A percentile compares a stretch with the other conserved stretches of the same genome.
phyloP scores from a whole-genome alignment of 768 basidiomycete genomes.

The Boletus vinaceobasis region DNA sequence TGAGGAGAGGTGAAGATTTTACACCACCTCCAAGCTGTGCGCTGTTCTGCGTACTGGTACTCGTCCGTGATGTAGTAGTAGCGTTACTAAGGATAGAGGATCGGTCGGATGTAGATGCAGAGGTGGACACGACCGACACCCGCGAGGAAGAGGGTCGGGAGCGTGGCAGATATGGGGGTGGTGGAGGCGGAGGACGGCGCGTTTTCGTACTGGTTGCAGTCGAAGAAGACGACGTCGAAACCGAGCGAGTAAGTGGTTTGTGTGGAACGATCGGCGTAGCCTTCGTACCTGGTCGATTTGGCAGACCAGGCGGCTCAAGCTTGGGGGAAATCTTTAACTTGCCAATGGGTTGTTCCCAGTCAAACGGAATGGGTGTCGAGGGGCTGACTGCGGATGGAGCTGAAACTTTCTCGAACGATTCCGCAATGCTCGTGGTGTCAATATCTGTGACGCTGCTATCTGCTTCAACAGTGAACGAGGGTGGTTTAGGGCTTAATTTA shows the following conservation, averaged over 20 bases:
- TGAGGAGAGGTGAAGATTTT: slow-evolving; percentile 34
- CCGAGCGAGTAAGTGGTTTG: slow-evolving; percentile 31
- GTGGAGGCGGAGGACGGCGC: slow-evolving; percentile 39
- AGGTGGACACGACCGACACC: slow-evolving; percentile 34
- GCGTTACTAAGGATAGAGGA: slow-evolving; percentile 56
- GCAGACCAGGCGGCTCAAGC: slow-evolving; percentile 44
- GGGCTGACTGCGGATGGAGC: slow-evolving; percentile 53
- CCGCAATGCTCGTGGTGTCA: slow-evolving; percentile 58
- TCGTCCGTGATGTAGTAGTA: slow-evolving; percentile 40
- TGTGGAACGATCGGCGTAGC: slow-evolving; percentile 18
- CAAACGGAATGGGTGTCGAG: slow-evolving; percentile 41
- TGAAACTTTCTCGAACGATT: slow-evolving; percentile 71
- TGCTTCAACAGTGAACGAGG: slow-evolving; percentile 47
- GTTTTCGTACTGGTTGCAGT: slow-evolving; percentile 35
- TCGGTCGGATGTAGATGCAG: slow-evolving; percentile 53
- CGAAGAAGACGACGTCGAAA: slow-evolving; percentile 37
- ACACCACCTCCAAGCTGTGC: slow-evolving; percentile 16
- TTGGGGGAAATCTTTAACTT: slow-evolving; percentile 29
- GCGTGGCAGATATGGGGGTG: slow-evolving; percentile 30
- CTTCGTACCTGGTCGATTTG: slow-evolving; percentile 40
- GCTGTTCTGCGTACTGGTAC: slow-evolving; percentile 32
- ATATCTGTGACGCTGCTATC: slow-evolving; percentile 36
- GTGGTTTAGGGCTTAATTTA: slow-evolving; percentile 31
- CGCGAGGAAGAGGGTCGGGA: slow-evolving; percentile 35
- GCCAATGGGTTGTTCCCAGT: slow-evolving; percentile 49